A percentile compares a stretch with the other conserved stretches of the same genome.
phyloP scores from a whole-genome alignment of 2,329 filamentous ascomycete genomes.

The Xylaria sp. region DNA sequence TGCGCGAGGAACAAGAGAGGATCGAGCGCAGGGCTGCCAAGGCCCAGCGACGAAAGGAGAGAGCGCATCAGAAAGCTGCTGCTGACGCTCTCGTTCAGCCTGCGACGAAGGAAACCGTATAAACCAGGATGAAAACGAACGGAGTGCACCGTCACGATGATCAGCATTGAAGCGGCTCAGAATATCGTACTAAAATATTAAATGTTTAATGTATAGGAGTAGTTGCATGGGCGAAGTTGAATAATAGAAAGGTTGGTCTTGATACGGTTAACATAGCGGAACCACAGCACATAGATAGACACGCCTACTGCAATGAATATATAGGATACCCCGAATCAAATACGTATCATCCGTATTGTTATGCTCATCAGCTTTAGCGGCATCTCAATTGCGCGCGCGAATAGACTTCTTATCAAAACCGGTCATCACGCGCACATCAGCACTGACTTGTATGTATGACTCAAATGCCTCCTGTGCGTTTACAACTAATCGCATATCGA shows the following conservation, averaged over 20 bases:
- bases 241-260: not conserved
- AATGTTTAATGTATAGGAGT: not conserved
- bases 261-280: constrained; percentile 7
- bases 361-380: not conserved
- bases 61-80: constrained; percentile 22
- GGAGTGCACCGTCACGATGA: not conserved
- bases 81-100: not conserved
- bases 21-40: constrained; percentile 52
- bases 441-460: too few species aligned
- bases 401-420: too few species aligned
- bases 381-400: not conserved
- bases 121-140: not conserved
- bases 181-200: not conserved
- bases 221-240: constrained; percentile 25
- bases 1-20: constrained; percentile 59
- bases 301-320: constrained; percentile 20
- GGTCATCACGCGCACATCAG: too few species aligned
- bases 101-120: constrained; percentile 18
- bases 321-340: constrained; percentile 8
- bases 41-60: constrained; percentile 44
- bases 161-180: not conserved
- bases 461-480: too few species aligned
- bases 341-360: not conserved
- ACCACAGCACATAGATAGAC: constrained; percentile 2
- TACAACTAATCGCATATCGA: too few species aligned